Evolutionary conservation across 1,284 basidiomycete species (phyloP).

Genomic region (Phellopilus nigrolimitatus): DNA sequence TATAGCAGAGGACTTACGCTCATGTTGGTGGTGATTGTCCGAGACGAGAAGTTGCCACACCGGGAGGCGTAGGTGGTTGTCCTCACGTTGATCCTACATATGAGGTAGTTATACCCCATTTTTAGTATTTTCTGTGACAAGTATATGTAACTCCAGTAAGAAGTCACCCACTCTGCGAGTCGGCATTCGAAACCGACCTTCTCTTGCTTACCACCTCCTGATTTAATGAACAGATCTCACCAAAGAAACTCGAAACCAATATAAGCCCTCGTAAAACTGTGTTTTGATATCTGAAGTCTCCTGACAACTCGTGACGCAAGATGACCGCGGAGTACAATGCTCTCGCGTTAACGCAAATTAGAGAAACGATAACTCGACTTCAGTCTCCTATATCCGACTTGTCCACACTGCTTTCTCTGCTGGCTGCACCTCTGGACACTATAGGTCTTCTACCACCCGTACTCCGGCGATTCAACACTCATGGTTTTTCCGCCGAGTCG

Average conservation of each 20-base stretch:
- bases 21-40: neutral
- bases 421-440: constrained; percentile 52
- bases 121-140: neutral
- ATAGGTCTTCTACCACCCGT: constrained; percentile 55
- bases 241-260: too few relatives aligned
- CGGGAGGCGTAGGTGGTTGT: too few relatives aligned
- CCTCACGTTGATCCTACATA: too few relatives aligned
- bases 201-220: too few relatives aligned
- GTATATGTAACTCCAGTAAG: too few relatives aligned
- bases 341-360: constrained; percentile 31
- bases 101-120: too few relatives aligned
- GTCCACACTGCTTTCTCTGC: constrained; percentile 45
- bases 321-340: constrained; percentile 25
- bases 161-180: too few relatives aligned
- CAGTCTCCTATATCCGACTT: constrained; percentile 48
- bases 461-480: constrained; percentile 37
- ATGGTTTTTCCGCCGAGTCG: constrained; percentile 29
- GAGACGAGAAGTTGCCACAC: constrained; percentile 6
- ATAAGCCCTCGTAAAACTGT: too few relatives aligned
- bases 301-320: neutral
- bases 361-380: constrained; percentile 47
- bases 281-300: neutral
- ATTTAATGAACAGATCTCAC: too few relatives aligned
- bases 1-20: constrained; percentile 1
- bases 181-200: too few relatives aligned